These are phyloP conservation scores for Pythium oligandrum DNA, from an alignment of 352 stramenopile genomes.

Conservation along the genomic window DNA sequence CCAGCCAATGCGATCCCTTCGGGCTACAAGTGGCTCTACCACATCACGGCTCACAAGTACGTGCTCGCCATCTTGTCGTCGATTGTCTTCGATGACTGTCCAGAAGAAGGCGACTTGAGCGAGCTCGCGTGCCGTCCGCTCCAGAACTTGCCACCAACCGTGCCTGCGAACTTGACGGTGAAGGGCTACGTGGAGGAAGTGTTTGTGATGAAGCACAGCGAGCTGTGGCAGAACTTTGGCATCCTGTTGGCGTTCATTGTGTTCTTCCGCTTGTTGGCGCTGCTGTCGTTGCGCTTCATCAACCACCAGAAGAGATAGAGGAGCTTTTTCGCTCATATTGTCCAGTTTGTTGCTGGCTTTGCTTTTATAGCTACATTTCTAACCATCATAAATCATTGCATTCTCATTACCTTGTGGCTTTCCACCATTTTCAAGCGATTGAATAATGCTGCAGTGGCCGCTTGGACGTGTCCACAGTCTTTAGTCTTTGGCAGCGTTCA, in stretches of 20 bases:
- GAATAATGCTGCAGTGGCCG: too few species aligned
- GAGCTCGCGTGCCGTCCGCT: constrained; percentile 38
- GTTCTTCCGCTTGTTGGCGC: constrained; percentile 35
- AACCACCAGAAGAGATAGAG: constrained; percentile 39
- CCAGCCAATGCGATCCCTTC: constrained; percentile 21
- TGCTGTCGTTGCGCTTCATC: constrained; percentile 52
- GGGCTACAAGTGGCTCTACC: too few species aligned
- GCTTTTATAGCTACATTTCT: too few species aligned
- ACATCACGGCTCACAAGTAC: too few species aligned
- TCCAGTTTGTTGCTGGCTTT: too few species aligned
- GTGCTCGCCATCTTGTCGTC: constrained; percentile 30
- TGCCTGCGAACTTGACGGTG: constrained; percentile 31
- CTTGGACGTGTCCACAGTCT: too few species aligned
- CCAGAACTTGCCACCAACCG: constrained; percentile 23
- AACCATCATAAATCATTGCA: too few species aligned
- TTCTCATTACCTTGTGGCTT: too few species aligned
- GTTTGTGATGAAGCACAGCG: constrained; percentile 54
- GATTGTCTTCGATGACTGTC: constrained; percentile 39
- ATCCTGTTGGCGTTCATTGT: constrained; percentile 44
- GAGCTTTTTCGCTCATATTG: too few species aligned
- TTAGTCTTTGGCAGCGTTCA: too few species aligned
- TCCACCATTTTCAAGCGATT: too few species aligned
- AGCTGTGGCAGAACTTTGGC: constrained; percentile 46
- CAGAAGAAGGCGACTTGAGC: too few species aligned
- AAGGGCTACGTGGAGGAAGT: constrained; percentile 45